phyloP scores from a whole-genome alignment of 176 grass and related monocot species.

The Musa acuminata region DNA sequence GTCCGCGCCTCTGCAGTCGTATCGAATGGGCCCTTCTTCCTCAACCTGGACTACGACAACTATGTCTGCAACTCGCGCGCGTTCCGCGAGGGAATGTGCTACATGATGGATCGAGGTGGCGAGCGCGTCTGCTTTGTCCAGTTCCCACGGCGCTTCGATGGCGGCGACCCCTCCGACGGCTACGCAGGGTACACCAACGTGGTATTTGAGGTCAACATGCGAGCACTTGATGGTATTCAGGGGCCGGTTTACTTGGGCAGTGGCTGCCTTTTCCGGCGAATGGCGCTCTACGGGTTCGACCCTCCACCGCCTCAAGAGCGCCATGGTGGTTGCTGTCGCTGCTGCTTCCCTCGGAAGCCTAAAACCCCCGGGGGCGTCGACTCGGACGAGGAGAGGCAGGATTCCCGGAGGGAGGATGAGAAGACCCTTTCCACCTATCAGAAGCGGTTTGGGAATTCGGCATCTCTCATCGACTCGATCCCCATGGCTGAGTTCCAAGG shows the following conservation, averaged over 20 bases:
- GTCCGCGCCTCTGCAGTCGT: constrained; percentile 11
- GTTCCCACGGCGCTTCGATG: constrained; percentile 12
- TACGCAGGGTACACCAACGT: constrained; percentile 2
- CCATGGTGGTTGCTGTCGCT: neutral
- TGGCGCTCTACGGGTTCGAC: too few species aligned
- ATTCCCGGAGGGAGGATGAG: neutral
- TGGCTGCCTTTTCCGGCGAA: too few species aligned
- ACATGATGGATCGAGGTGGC: constrained; percentile 13
- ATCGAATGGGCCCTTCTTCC: constrained; percentile 14
- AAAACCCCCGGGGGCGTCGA: neutral
- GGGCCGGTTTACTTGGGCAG: too few species aligned
- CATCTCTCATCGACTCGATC: neutral
- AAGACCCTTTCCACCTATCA: neutral
- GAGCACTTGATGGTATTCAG: too few species aligned
- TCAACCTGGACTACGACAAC: constrained; percentile 16
- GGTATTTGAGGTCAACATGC: too few species aligned
- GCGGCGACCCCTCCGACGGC: constrained; percentile 14
- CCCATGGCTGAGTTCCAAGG: neutral
- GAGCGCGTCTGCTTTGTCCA: constrained; percentile 17
- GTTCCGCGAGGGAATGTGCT: constrained; percentile 16
- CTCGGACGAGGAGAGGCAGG: neutral
- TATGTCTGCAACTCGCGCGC: constrained; percentile 14
- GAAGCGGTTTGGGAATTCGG: constrained; percentile 3
- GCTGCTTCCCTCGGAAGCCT: neutral
- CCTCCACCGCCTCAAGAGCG: neutral